Base-by-base conservation (phyloP, 2,329 filamentous ascomycete species). In the Sporothrix schenckii region DNA sequence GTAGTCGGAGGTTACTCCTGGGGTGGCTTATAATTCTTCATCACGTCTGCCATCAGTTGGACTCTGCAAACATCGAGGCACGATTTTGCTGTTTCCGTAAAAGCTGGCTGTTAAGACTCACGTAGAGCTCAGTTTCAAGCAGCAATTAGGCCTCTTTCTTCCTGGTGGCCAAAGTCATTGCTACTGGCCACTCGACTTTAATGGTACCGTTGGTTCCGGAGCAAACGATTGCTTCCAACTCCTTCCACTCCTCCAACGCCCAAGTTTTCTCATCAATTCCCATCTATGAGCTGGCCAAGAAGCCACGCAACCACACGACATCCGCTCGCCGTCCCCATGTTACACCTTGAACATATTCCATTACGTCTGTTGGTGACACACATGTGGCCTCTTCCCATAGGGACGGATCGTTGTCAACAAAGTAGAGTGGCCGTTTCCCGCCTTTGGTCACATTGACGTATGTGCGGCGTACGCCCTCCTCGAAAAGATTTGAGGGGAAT, bases 201-300 rank as follows among this genome's bases (percentile, higher is more conserved):
- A 75, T 69, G 2, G 68, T 27, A 2, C 70, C 70, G 13, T 69
- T 68, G n/a, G 70, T 60, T 14, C 27, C 68, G 13, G 50, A 63
- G 10, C 11, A n/a, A 14, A 75, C 68, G n/a, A 73, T 27, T 0
- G 21, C 69, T 63, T 75, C 74, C 30, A 75, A 58, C 70, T 72
- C 68, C 27, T 58, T 61, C 73, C 74, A 75, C 65, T 72, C 72
- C 3, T 60, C 19, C 9, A 60, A 61, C 1, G 69, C 69, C 72
- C 73, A 75, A 3, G 74, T 74, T 14, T 47, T 50, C 7, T 73
- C 69, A n/a, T 69, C 73, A 21, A 74, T 75, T 4, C 73, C 72
- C 70, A 74, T 71, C 54, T 73, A 69, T 27, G 66, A 72, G 49
- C 74, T 74, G 5, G 66, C 69, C 56, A 75, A 47, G 13, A 75